phyloP scores from a whole-genome alignment of 345 rosid genomes.

The Aquilaria malaccensis region DNA sequence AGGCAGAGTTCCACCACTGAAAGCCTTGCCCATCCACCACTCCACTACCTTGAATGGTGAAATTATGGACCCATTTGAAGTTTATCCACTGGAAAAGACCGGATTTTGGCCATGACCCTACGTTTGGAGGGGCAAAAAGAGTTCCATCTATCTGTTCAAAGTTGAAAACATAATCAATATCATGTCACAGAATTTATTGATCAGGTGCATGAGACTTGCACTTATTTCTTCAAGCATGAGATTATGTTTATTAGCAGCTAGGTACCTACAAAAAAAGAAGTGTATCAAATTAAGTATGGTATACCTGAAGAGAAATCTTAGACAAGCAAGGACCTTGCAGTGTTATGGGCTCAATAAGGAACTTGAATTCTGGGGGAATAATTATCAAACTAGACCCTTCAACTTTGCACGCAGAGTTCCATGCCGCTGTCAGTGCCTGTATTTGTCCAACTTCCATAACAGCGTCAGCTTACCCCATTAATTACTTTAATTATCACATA shows the following conservation, averaged over 20 bases:
- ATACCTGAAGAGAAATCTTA: slow-evolving; percentile 50
- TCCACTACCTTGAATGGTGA: slow-evolving; percentile 73
- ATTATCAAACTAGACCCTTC: slow-evolving; percentile 32
- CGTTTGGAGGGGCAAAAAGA: slow-evolving; percentile 52
- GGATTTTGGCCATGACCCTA: slow-evolving; percentile 63
- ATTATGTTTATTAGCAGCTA: background rate
- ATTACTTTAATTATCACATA: background rate
- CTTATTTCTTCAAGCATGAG: background rate
- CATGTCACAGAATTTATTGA: too few species aligned
- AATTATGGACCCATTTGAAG: slow-evolving; percentile 69
- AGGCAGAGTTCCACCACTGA: slow-evolving; percentile 57
- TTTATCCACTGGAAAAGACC: slow-evolving; percentile 78
- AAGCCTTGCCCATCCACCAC: slow-evolving; percentile 74
- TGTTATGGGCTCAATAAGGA: slow-evolving; percentile 43
- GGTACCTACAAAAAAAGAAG: slow-evolving; percentile 3
- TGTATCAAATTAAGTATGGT: slow-evolving; percentile 6
- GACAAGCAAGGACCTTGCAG: slow-evolving; percentile 69
- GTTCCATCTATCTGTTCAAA: slow-evolving; percentile 65
- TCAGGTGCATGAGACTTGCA: background rate
- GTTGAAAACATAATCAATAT: too few species aligned
- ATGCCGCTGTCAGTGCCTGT: slow-evolving; percentile 46
- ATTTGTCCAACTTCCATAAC: background rate
- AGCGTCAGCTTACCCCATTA: background rate
- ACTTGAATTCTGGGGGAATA: slow-evolving; percentile 36
- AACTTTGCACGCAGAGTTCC: slow-evolving; percentile 59